Conservation (phyloP, 805 yeast genomes). For the Crinitomyces ghanaensis region DNA sequence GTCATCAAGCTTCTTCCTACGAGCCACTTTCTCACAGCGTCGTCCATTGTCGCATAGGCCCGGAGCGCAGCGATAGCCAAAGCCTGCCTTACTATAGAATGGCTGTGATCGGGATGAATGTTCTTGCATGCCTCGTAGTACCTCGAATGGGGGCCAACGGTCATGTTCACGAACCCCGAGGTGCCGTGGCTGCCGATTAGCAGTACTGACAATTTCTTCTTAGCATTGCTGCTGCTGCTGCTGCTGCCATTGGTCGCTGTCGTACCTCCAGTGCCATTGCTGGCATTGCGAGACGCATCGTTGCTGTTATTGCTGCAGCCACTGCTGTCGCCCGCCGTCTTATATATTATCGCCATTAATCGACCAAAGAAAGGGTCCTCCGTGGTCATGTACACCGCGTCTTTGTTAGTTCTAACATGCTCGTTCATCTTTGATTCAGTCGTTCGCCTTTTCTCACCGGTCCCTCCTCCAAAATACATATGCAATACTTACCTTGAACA, state of each 20-base stretch:
- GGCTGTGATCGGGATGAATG: constrained; percentile 36
- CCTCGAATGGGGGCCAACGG: constrained; percentile 47
- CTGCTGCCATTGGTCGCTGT: too few relatives aligned
- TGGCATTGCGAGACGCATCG: background rate
- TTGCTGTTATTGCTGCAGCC: constrained; percentile 4
- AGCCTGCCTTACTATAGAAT: constrained; percentile 56
- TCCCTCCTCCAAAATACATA: too few relatives aligned
- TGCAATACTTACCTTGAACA: constrained; percentile 12
- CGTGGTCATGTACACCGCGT: constrained; percentile 29
- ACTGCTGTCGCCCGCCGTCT: too few relatives aligned
- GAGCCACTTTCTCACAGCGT: constrained; percentile 14
- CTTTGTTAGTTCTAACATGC: constrained; percentile 5
- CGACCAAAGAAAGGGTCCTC: constrained; percentile 26
- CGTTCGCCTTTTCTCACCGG: too few relatives aligned
- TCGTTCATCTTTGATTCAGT: background rate
- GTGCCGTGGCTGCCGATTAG: constrained; percentile 44
- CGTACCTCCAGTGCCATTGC: background rate
- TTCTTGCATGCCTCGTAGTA: constrained; percentile 75
- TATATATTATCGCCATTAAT: constrained; percentile 26
- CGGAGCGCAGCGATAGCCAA: constrained; percentile 65
- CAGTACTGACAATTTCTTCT: constrained; percentile 21
- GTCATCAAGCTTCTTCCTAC: constrained; percentile 3
- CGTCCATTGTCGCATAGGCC: constrained; percentile 49
- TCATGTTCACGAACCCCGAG: constrained; percentile 44
- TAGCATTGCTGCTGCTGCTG: background rate